Conservation (phyloP, 1,139 yeast species). For the Taphrina sp. region DNA sequence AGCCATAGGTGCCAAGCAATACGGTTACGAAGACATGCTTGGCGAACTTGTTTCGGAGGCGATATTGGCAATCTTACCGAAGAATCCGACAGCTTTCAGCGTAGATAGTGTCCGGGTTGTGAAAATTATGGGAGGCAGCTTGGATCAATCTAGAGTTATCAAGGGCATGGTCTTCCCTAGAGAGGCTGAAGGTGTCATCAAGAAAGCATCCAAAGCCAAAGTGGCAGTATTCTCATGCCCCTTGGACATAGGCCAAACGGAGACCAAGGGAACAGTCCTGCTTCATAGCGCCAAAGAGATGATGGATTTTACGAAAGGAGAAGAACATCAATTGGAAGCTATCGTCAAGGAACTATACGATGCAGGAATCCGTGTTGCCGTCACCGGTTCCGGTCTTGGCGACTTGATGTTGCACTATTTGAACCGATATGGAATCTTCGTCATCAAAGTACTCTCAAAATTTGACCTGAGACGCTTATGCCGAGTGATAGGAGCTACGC, state of each 20-base stretch:
- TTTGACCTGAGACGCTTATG: constrained; percentile 91
- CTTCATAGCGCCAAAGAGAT: constrained; percentile 94
- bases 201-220: constrained; percentile 66
- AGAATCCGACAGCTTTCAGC: constrained; percentile 63
- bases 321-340: constrained; percentile 86
- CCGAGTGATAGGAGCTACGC: constrained; percentile 97
- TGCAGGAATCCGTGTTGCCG: constrained; percentile 79
- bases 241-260: constrained; percentile 89
- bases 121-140: constrained; percentile 89
- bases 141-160: constrained; percentile 71
- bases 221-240: constrained; percentile 95
- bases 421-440: constrained; percentile 79
- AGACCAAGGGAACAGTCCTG: constrained; percentile 94
- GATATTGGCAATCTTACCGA: constrained; percentile 73
- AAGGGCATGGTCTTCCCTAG: constrained; percentile 98
- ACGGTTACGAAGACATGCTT: constrained; percentile 77
- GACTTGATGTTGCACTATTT: constrained; percentile 90
- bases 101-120: constrained; percentile 93
- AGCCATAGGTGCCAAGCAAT: constrained; percentile 90
- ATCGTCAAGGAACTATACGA: constrained; percentile 78
- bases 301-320: constrained; percentile 94
- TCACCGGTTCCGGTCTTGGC: constrained; percentile 92
- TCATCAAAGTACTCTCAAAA: constrained; percentile 86
- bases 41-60: constrained; percentile 84
- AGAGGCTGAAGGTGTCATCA: constrained; percentile 89